phyloP scores from a whole-genome alignment of 2,329 filamentous ascomycete genomes.

The Penicillium sp. region DNA sequence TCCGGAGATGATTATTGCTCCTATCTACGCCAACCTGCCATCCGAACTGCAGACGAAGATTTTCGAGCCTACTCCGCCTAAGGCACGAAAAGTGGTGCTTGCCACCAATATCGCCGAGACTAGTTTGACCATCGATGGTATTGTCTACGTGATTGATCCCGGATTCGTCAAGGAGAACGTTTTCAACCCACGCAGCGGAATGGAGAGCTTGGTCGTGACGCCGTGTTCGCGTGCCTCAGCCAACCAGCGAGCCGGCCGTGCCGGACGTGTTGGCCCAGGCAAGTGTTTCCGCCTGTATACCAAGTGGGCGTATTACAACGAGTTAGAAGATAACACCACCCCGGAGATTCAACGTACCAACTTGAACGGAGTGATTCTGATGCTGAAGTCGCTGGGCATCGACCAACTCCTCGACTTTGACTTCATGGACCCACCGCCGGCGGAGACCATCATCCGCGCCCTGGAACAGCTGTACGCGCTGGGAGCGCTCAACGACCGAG shows the following conservation, averaged over 20 bases:
- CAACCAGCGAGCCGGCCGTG: conserved; percentile 88
- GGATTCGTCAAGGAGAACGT: conserved; percentile 95
- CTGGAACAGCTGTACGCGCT: conserved; percentile 90
- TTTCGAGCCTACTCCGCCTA: conserved; percentile 86
- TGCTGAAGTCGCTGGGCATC: conserved; percentile 86
- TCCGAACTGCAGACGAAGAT: conserved; percentile 90
- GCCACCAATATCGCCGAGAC: conserved; percentile 98
- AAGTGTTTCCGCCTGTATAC: conserved; percentile 95
- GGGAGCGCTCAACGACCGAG: conserved; percentile 82
- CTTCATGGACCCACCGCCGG: conserved; percentile 90
- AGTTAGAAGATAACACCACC: conserved; percentile 86
- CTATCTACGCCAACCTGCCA: conserved; percentile 91
- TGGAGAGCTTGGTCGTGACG: conserved; percentile 87
- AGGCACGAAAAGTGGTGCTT: conserved; percentile 84
- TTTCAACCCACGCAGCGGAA: conserved; percentile 86
- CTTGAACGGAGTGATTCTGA: conserved; percentile 76
- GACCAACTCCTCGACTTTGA: conserved; percentile 92
- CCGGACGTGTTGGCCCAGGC: conserved; percentile 85
- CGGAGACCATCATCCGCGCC: conserved; percentile 83
- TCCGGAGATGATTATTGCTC: conserved; percentile 83
- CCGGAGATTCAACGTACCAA: conserved; percentile 93
- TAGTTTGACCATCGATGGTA: conserved; percentile 90
- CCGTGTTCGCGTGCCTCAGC: conserved; percentile 90
- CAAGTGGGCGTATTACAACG: conserved; percentile 90
- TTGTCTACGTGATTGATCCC: conserved; percentile 92